Evolutionary conservation across 1,284 basidiomycete species (phyloP), one percentile per base, ranked within the genome.

Genomic region (Coniferiporia sulphurascens): DNA sequence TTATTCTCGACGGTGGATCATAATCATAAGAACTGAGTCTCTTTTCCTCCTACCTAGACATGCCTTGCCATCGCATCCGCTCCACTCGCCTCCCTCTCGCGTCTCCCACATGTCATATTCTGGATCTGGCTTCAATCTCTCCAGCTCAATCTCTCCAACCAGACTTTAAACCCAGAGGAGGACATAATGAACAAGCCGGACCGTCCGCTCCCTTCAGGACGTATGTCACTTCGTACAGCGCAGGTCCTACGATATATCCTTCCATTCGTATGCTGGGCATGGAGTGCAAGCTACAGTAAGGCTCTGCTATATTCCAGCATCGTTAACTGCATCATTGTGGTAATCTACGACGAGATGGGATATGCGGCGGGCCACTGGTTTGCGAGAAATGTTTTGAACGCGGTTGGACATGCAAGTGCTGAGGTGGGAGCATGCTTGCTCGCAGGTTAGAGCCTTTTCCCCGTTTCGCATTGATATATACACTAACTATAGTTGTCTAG

Each of bases 111-210:
- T 21, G 59, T 60, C n/a, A 52, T 70, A 1, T 58, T 72, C 15
- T 79, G 78, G 78, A 71, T 72, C n/a, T 79, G 77, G 78, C 56
- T 77, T 0, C 73, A 78, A 55, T 62, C 78, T 9, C 67, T 80
- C 5, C 74, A 74, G 17, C 70, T 67, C 64, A 69, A 73, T 48
- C 64, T 76, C 15, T 76, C 78, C 6, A 80, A 80, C 63, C 78
- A 80, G 62, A 67, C 61, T 3, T 50, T 67, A 17, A 64, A 63
- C 13, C 61, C 58, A 1, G 66, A 69, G 22, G 75, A 73, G 59
- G 75, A 76, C 52, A 48, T 55, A 6, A 27, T 68, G 12, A 76
- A 76, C 57, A 68, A 69, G 32, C 72, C 73, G 15, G 72, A 71
- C 68, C 61, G 74, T n/a, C 75, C 75, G 1, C 50, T 76, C 3